Conservation (phyloP, 108 stramenopile species). For the Skeletonema potamos region DNA sequence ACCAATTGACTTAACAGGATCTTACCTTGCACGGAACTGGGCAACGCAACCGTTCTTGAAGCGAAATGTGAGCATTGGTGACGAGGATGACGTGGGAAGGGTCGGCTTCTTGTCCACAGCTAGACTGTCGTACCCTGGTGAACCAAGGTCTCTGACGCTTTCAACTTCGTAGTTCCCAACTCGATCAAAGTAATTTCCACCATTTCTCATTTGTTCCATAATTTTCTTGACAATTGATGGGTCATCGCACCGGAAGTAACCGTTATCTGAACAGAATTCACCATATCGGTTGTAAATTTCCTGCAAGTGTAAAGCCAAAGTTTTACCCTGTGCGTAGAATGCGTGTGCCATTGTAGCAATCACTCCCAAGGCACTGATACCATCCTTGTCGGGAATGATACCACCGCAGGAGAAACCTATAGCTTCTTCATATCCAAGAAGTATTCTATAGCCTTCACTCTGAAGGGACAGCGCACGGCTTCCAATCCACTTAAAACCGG, state of each 20-base stretch:
- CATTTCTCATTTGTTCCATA: constrained; percentile 74
- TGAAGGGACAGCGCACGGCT: constrained; percentile 61
- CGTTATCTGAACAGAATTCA: constrained; percentile 88
- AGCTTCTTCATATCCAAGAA: constrained; percentile 96
- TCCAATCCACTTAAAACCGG: constrained; percentile 98
- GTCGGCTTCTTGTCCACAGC: constrained; percentile 75
- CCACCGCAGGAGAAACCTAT: constrained; percentile 94
- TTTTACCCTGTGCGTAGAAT: constrained; percentile 65
- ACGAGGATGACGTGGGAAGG: constrained; percentile 78
- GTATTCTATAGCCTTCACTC: constrained; percentile 69
- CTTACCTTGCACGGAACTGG: constrained; percentile 86
- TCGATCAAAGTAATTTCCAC: constrained; percentile 65
- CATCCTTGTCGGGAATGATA: constrained; percentile 93
- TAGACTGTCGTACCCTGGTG: constrained; percentile 85
- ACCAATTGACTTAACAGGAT: background rate
- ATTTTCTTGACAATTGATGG: constrained; percentile 67
- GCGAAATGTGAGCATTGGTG: constrained; percentile 93
- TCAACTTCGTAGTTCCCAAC: constrained; percentile 74
- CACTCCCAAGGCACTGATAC: constrained; percentile 78
- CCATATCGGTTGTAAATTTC: constrained; percentile 89
- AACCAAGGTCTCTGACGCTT: constrained; percentile 85
- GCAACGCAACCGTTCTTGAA: constrained; percentile 92
- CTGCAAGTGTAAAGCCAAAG: constrained; percentile 68
- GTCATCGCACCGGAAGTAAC: constrained; percentile 90
- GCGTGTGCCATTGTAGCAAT: constrained; percentile 80